Percentiles rank a stretch among this genome's conserved stretches.
These are phyloP conservation scores for Hyaloperonospora arabidopsidis DNA, from an alignment of 352 stramenopile genomes.

Conservation along the genomic window DNA sequence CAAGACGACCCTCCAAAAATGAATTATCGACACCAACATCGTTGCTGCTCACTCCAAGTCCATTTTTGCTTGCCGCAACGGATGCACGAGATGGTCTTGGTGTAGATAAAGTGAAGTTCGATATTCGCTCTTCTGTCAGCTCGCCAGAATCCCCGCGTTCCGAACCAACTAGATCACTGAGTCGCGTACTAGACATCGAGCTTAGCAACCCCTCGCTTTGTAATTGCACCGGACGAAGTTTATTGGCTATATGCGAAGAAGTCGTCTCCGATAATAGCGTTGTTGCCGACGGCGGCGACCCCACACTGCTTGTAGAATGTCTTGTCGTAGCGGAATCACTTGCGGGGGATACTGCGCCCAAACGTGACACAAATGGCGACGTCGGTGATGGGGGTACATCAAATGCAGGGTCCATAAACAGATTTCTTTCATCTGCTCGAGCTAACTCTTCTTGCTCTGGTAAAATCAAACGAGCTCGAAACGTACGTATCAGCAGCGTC, in stretches of 20 bases:
- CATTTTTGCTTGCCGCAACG: constrained; percentile 12
- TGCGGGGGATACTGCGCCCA: constrained; percentile 17
- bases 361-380: constrained; percentile 9
- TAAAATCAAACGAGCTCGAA: constrained; percentile 42
- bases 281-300: constrained; percentile 15
- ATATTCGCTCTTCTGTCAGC: constrained; percentile 4
- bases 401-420: constrained; percentile 69
- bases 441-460: constrained; percentile 51
- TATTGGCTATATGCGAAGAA: constrained; percentile 10
- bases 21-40: constrained; percentile 7
- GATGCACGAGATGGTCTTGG: constrained; percentile 11
- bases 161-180: constrained; percentile 31
- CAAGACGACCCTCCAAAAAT: constrained; percentile 57
- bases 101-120: constrained; percentile 5
- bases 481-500: constrained; percentile 59
- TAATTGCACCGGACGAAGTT: constrained; percentile 14
- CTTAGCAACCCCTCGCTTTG: constrained; percentile 25
- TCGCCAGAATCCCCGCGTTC: constrained; percentile 19
- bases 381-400: constrained; percentile 10
- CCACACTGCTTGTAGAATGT: constrained; percentile 14
- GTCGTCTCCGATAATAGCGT: constrained; percentile 4
- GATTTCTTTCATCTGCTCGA: constrained; percentile 47
- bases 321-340: constrained; percentile 16
- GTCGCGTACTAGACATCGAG: constrained; percentile 16
- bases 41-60: constrained; percentile 9